Conservation (phyloP, 106 monocot genomes). For the Dendrobium nobile region DNA sequence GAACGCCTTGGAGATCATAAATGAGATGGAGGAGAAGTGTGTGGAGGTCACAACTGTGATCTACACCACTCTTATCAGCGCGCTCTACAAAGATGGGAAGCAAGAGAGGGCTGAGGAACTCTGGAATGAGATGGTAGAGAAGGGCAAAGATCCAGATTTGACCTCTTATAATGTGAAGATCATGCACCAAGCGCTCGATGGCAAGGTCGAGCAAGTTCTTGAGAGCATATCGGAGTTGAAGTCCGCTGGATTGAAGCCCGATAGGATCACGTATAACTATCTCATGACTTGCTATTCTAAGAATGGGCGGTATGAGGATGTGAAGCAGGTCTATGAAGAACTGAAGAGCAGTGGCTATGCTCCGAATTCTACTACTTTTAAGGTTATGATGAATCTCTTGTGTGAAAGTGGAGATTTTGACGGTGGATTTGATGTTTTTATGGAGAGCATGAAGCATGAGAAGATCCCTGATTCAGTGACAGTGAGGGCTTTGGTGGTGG, state of each 20-base stretch:
- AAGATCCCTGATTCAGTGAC: conserved; percentile 73
- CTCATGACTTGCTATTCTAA: conserved; percentile 57
- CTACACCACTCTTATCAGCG: conserved; percentile 43
- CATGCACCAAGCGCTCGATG: conserved; percentile 31
- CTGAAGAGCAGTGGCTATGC: conserved; percentile 8
- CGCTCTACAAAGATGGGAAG: conserved; percentile 39
- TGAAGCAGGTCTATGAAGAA: conserved; percentile 46
- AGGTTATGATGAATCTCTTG: conserved; percentile 34
- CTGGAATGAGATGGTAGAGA: conserved; percentile 63
- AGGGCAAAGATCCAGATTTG: conserved; percentile 45
- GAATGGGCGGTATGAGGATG: conserved; percentile 45
- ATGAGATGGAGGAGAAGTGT: conserved; percentile 32
- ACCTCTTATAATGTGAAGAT: conserved; percentile 49
- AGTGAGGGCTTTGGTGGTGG: conserved; percentile 50
- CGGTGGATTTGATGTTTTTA: conserved; percentile 38
- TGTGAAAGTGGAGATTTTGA: conserved; percentile 60
- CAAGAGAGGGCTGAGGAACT: conserved; percentile 42
- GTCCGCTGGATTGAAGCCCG: conserved; percentile 49
- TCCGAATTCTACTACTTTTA: conserved; percentile 43
- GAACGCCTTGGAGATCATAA: conserved; percentile 16
- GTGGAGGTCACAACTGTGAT: conserved; percentile 12
- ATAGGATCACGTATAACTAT: conserved; percentile 55
- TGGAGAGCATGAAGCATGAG: conserved; percentile 44
- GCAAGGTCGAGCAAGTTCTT: conserved; percentile 35
- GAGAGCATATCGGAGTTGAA: conserved; percentile 49